Conservation (phyloP, 768 basidiomycete species). For the Lactarius evosmus region DNA sequence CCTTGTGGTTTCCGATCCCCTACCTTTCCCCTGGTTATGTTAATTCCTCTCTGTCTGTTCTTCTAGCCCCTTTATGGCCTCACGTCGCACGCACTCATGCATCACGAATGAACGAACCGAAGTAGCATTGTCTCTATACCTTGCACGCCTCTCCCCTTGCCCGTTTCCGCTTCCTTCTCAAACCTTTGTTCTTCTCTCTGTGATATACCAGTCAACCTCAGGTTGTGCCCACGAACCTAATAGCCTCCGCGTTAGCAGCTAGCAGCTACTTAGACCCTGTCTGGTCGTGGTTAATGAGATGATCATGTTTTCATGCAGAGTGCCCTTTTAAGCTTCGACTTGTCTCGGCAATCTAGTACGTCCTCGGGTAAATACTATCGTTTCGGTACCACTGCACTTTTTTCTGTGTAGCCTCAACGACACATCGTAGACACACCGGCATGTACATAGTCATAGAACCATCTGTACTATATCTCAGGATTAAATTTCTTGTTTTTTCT, state of each 20-base stretch:
- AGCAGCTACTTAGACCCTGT: background rate
- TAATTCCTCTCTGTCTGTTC: conserved; percentile 9
- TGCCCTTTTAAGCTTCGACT: background rate
- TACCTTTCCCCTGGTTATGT: conserved; percentile 23
- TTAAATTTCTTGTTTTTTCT: too few relatives aligned
- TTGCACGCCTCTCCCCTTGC: conserved; percentile 1
- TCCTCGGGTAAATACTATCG: too few relatives aligned
- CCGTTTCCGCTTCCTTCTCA: background rate
- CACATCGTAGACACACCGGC: too few relatives aligned
- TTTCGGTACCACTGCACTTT: too few relatives aligned
- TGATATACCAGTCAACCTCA: conserved; percentile 12
- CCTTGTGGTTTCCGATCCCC: conserved; percentile 15
- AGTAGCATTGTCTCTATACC: conserved; percentile 21
- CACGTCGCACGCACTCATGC: conserved; percentile 19
- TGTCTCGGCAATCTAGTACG: too few relatives aligned
- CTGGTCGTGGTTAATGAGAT: background rate
- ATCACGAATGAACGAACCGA: conserved; percentile 14
- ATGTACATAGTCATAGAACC: too few relatives aligned
- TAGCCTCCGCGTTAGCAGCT: background rate
- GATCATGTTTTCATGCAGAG: background rate
- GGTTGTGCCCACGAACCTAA: background rate
- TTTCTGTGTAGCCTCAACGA: too few relatives aligned
- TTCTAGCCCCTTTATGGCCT: conserved; percentile 9
- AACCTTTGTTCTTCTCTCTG: background rate
- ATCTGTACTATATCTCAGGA: too few relatives aligned